Evolutionary conservation across 2,329 filamentous ascomycete genomes (phyloP).

Genomic region (Fusarium succisae): DNA sequence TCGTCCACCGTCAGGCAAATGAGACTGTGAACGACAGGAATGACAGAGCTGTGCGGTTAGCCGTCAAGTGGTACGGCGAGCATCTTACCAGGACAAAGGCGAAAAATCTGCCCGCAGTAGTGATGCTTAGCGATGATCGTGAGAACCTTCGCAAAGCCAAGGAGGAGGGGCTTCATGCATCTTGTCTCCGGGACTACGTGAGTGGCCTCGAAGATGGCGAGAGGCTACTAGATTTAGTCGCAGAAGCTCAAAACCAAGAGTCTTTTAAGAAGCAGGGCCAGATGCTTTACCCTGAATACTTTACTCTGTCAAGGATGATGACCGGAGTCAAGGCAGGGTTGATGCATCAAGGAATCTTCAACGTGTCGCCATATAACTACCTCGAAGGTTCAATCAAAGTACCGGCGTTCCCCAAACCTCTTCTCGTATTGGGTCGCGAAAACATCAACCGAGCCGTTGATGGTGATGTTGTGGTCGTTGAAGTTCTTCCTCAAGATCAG

Average conservation of each 20-base stretch:
- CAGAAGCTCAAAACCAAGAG: slow-evolving; percentile 75
- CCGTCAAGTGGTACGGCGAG: slow-evolving; percentile 88
- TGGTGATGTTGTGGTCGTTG: slow-evolving; percentile 91
- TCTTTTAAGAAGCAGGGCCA: slow-evolving; percentile 69
- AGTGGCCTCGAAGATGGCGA: slow-evolving; percentile 83
- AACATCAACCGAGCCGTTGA: slow-evolving; percentile 96
- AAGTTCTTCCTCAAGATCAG: slow-evolving; percentile 91
- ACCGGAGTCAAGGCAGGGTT: slow-evolving; percentile 90
- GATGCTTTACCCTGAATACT: slow-evolving; percentile 89
- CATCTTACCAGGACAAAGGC: slow-evolving; percentile 76
- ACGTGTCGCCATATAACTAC: slow-evolving; percentile 97
- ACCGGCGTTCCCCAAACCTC: slow-evolving; percentile 85
- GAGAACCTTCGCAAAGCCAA: slow-evolving; percentile 87
- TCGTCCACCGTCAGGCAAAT: slow-evolving; percentile 76
- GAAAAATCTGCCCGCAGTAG: slow-evolving; percentile 75
- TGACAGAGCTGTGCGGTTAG: slow-evolving; percentile 86
- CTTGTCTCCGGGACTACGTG: slow-evolving; percentile 81
- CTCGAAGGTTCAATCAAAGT: slow-evolving; percentile 93
- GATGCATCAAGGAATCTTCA: slow-evolving; percentile 94
- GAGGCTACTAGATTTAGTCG: slow-evolving; percentile 91
- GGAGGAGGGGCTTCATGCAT: slow-evolving; percentile 75
- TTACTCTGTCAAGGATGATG: slow-evolving; percentile 89
- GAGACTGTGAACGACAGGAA: slow-evolving; percentile 98
- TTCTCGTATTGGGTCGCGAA: slow-evolving; percentile 89
- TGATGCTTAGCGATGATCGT: slow-evolving; percentile 94